Percentiles rank a stretch among this genome's conserved stretches.
These are phyloP conservation scores for Hanseniaspora occidentalis DNA, from an alignment of 805 yeast genomes.

Conservation along the genomic window DNA sequence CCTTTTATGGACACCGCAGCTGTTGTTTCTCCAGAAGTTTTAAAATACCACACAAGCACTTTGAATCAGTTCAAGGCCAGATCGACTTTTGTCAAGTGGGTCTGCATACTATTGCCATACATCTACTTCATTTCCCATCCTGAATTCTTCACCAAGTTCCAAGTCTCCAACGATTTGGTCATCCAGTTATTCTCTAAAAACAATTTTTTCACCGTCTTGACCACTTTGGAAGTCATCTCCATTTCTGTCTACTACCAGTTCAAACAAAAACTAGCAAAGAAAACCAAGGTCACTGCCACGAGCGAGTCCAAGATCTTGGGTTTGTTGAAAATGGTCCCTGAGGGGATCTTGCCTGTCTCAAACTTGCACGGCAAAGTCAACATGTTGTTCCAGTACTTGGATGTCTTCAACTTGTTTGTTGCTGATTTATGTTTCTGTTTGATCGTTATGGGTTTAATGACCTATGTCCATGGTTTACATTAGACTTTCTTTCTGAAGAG, in stretches of 20 bases:
- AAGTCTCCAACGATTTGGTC: background rate
- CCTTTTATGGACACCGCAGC: constrained; percentile 5
- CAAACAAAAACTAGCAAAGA: constrained; percentile 16
- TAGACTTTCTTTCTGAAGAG: background rate
- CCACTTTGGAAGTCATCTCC: constrained; percentile 23
- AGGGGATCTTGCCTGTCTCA: constrained; percentile 21
- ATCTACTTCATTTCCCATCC: constrained; percentile 17
- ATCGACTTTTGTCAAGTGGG: constrained; percentile 22
- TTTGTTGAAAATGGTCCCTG: constrained; percentile 22
- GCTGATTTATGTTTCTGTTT: constrained; percentile 23
- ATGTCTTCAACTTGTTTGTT: constrained; percentile 22
- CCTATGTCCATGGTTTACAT: constrained; percentile 9
- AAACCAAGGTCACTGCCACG: constrained; percentile 16
- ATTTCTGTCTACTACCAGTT: constrained; percentile 22
- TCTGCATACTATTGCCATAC: constrained; percentile 19
- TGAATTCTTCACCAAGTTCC: background rate
- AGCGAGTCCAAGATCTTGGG: constrained; percentile 20
- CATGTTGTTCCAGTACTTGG: constrained; percentile 20
- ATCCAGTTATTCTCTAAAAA: constrained; percentile 12
- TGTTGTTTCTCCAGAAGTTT: constrained; percentile 15
- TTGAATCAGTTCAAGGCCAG: constrained; percentile 21
- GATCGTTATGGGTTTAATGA: constrained; percentile 18
- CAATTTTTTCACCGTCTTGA: constrained; percentile 23
- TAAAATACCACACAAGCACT: constrained; percentile 18
- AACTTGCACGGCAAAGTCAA: constrained; percentile 18